Evolutionary conservation across 2,329 filamentous ascomycete genomes (phyloP), one percentile per base, ranked within the genome.

Genomic region (Penicillium olsonii): DNA sequence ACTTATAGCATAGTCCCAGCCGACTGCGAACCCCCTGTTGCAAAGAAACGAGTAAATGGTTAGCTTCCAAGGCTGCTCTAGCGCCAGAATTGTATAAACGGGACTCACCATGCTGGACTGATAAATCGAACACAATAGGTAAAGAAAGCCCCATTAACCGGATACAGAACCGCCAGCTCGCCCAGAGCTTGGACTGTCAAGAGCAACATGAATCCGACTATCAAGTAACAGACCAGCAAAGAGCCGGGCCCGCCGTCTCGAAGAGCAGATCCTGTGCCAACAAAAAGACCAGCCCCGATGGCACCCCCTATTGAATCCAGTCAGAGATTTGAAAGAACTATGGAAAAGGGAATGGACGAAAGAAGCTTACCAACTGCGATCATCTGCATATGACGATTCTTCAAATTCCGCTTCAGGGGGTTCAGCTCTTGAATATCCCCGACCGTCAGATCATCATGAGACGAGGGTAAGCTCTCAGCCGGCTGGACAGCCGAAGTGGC

Each of bases 1-100:
- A 69, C 91, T 87, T 56, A 95, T 71, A 5, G 88, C 88, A 66
- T 95, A 94, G 46, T 74, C 70, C 73, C 72, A 75, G 14, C 72
- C 73, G 63, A 75, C 71, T 19, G 72, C 72, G 43, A 75, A 75
- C 2, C 72, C 73, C 72, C 78, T 64, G 18, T 44, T 15, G 5
- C 37, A 11, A 14, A 26, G 5, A 8, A 5, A 42, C 8, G 8
- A 24, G 26, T 44, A 11, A 26, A 35, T 29, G 3, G 10, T 31
- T 11, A 40, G 18, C 5, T 15, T 12, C 4, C 12, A 17, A 20
- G n/a, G 2, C 6, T 14, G 26, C n/a, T n/a, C 26, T 27, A 34
- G 15, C 27, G 1, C 37, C 1, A 1, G 12, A 35, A 19, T 37
- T 27, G 17, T 7, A 31, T n/a, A 6, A 7, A 31, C 4, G 12